Evolutionary conservation across 306 rosid species (phyloP).

Genomic region (Vigna unguiculata): DNA sequence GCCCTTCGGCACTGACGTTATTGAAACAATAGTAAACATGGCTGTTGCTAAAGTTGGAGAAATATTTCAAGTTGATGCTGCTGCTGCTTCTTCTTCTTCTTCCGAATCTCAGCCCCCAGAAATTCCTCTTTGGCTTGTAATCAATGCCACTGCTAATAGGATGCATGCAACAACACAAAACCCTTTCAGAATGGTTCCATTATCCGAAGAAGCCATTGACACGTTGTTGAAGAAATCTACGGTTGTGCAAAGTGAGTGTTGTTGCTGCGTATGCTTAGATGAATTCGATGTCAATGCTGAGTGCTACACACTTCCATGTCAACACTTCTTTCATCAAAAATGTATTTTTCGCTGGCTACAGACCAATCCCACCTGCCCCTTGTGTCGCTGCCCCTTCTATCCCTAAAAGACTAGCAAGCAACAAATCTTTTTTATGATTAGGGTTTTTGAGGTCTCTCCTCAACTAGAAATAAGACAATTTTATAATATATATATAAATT

Average conservation of each 20-base stretch:
- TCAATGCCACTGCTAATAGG: background rate
- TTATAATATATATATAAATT: too few species aligned
- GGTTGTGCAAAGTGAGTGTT: background rate
- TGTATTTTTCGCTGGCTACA: background rate
- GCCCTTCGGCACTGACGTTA: too few species aligned
- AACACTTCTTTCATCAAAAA: background rate
- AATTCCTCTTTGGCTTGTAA: background rate
- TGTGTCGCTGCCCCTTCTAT: background rate
- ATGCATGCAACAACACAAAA: background rate
- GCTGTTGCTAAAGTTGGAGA: background rate
- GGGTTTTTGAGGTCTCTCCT: too few species aligned
- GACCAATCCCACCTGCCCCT: background rate
- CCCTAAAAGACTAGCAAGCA: background rate
- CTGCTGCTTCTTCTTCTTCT: too few species aligned
- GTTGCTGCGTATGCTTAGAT: background rate
- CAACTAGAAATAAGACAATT: too few species aligned
- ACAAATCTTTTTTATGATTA: too few species aligned
- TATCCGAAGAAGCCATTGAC: background rate
- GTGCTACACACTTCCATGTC: background rate
- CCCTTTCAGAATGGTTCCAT: too few species aligned
- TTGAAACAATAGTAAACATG: background rate
- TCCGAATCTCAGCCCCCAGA: background rate
- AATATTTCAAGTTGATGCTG: background rate
- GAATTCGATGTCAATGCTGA: background rate
- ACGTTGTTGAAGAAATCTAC: background rate